These are phyloP conservation scores for Megacollybia platyphylla DNA, from an alignment of 1,284 basidiomycete genomes.

Conservation along the genomic window DNA sequence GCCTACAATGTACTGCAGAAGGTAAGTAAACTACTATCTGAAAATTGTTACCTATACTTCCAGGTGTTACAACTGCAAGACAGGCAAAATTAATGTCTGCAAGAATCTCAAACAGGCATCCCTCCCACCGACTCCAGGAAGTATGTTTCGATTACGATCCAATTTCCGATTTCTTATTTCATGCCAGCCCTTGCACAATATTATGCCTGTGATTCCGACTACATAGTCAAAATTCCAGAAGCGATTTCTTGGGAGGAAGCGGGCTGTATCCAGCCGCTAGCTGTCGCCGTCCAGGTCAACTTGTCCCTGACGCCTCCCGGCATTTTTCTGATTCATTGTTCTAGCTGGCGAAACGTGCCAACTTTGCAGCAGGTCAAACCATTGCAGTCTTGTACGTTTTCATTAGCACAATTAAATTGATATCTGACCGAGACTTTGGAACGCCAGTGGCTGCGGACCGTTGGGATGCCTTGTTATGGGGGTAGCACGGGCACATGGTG, in stretches of 20 bases:
- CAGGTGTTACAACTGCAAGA: constrained; percentile 11
- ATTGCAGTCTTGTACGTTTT: constrained; percentile 10
- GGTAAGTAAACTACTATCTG: not conserved
- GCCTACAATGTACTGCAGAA: constrained; percentile 9
- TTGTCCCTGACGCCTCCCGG: not conserved
- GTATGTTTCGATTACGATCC: constrained; percentile 4
- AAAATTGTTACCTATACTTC: not conserved
- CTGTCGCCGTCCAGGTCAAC: constrained; percentile 9
- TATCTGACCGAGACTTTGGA: not conserved
- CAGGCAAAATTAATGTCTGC: constrained; percentile 11
- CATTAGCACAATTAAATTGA: not conserved
- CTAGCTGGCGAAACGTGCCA: constrained; percentile 9
- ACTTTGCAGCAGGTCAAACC: constrained; percentile 9
- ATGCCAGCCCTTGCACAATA: constrained; percentile 9
- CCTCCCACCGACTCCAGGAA: constrained; percentile 8
- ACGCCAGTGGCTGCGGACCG: constrained; percentile 23
- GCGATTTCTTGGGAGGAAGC: constrained; percentile 10
- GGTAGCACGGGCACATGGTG: constrained; percentile 39
- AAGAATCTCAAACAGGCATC: constrained; percentile 9
- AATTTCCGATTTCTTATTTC: not conserved
- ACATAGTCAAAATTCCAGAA: constrained; percentile 10
- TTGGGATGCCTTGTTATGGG: constrained; percentile 45
- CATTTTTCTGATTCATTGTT: not conserved
- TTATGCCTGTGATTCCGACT: constrained; percentile 9
- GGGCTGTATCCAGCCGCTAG: constrained; percentile 12